phyloP scores from a whole-genome alignment of 2,329 filamentous ascomycete genomes.

The Fusarium buxicola region DNA sequence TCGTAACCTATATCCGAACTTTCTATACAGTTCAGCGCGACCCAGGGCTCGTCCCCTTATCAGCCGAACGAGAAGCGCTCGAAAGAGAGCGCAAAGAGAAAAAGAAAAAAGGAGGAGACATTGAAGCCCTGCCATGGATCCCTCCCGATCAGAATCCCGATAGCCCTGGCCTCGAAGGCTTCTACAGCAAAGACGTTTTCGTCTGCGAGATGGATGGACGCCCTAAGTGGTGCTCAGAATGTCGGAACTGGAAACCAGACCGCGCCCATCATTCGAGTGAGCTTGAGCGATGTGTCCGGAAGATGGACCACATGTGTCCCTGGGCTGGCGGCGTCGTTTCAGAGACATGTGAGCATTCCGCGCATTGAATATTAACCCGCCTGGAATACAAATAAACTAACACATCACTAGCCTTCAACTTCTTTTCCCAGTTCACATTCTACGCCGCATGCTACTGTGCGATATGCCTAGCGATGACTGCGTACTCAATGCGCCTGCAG shows the following conservation, averaged over 20 bases:
- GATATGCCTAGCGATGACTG: constrained; percentile 71
- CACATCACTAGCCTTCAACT: constrained; percentile 77
- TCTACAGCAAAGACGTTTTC: constrained; percentile 87
- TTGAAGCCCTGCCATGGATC: constrained; percentile 48
- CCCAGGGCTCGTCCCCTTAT: constrained; percentile 78
- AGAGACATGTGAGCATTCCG: constrained; percentile 71
- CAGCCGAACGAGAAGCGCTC: constrained; percentile 53
- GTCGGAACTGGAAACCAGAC: constrained; percentile 89
- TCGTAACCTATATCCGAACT: constrained; percentile 77
- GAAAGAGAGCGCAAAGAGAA: constrained; percentile 42
- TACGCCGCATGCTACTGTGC: constrained; percentile 78
- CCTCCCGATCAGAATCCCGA: constrained; percentile 65
- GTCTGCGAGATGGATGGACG: constrained; percentile 84
- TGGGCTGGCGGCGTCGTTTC: constrained; percentile 96
- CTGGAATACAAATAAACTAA: constrained; percentile 8
- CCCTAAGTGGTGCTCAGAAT: constrained; percentile 88
- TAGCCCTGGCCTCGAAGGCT: constrained; percentile 76
- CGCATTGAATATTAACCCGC: neutral
- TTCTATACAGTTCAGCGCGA: constrained; percentile 74
- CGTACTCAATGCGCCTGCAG: constrained; percentile 71
- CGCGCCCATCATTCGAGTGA: constrained; percentile 89
- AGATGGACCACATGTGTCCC: constrained; percentile 97
- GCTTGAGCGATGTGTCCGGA: constrained; percentile 81
- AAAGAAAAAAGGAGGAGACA: constrained; percentile 40
- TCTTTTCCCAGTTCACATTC: constrained; percentile 87